Evolutionary conservation across 1,139 yeast genomes (phyloP), one percentile per base, ranked within the genome.

Genomic region (Hyphopichia fennica): DNA sequence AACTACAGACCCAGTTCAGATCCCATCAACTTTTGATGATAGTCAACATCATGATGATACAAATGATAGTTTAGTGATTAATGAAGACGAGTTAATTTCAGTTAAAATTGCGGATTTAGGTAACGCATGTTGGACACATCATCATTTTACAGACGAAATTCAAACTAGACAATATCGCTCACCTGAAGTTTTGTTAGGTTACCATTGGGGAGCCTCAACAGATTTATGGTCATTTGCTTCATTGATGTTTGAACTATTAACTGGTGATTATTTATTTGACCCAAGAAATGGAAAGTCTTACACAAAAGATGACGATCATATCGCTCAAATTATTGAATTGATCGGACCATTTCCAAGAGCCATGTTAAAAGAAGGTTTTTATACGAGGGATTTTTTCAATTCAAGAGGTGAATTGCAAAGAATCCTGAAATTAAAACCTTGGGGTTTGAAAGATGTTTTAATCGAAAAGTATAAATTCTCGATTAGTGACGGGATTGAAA

Each of bases 391-490:
- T 43, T 72, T 70, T 45, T 74, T 74, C 60, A 72, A 69, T 45
- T 65, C 80, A 22, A 69, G 81, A 56, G 67, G 81, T 43, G 78
- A 78, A 38, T 62, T 86, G 44, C 77, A 81, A 53, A 76, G 84
- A 54, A 85, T 86, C 46, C 76, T 51, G 44, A 72, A 72, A 49
- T 62, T 74, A 46, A 74, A 74, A 52, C 77, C 78, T 3, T 74
- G 79, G 79, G 72, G 73, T 1, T 62, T 74, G 45, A 69, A 70
- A 46, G 77, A 72, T 45, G 79, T 74, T 4, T 60, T 74, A 43
- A 58, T 63, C 34, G 79, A 74, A 48, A 74, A 88, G 65, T 89
- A 88, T 60, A 82, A 82, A 49, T 77, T 84, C 55, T 70, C 75
- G 34, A 72, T 64, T 47, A 67, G 67, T 31, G 81, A 79, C 49